These are phyloP conservation scores for Paramicrosporidium saccamoebae DNA, from an alignment of 371 early-diverging fungal genomes.

Conservation along the genomic window DNA sequence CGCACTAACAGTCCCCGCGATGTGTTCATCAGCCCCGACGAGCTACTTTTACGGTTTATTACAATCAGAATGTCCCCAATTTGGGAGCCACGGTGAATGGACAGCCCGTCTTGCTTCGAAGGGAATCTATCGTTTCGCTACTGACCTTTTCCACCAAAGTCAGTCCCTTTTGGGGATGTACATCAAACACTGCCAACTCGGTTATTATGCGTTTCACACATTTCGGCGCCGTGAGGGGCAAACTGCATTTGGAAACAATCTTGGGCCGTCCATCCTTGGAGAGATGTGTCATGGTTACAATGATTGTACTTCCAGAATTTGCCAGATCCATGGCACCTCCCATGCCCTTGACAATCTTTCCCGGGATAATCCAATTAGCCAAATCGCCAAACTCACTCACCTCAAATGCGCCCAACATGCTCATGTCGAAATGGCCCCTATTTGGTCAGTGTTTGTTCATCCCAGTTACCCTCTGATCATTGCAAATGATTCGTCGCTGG, in stretches of 20 bases:
- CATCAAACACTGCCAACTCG: conserved; percentile 18
- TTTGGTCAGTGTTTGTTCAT: conserved; percentile 2
- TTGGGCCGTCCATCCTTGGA: conserved; percentile 23
- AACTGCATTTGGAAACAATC: conserved; percentile 15
- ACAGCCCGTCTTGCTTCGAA: conserved; percentile 14
- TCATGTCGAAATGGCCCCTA: conserved; percentile 21
- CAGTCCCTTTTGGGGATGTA: conserved; percentile 7
- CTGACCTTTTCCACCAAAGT: conserved; percentile 13
- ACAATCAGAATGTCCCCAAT: too few relatives aligned
- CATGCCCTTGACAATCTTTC: conserved; percentile 35
- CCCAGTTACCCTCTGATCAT: conserved; percentile 21
- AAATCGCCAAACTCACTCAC: conserved; percentile 20
- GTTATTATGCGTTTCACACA: conserved; percentile 29
- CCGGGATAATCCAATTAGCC: conserved; percentile 32
- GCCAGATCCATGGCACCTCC: conserved; percentile 35
- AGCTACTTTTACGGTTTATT: too few relatives aligned
- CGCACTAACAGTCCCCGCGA: too few relatives aligned
- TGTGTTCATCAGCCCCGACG: too few relatives aligned
- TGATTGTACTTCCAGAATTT: conserved; percentile 13
- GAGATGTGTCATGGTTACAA: conserved; percentile 29
- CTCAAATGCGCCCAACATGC: conserved; percentile 21
- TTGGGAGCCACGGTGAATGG: conserved; percentile 12
- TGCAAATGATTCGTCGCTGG: conserved; percentile 22
- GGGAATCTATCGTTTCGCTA: conserved; percentile 14
- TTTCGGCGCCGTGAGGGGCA: conserved; percentile 21